phyloP scores from a whole-genome alignment of 140 eudicot genomes.

The Flaveria floridana region DNA sequence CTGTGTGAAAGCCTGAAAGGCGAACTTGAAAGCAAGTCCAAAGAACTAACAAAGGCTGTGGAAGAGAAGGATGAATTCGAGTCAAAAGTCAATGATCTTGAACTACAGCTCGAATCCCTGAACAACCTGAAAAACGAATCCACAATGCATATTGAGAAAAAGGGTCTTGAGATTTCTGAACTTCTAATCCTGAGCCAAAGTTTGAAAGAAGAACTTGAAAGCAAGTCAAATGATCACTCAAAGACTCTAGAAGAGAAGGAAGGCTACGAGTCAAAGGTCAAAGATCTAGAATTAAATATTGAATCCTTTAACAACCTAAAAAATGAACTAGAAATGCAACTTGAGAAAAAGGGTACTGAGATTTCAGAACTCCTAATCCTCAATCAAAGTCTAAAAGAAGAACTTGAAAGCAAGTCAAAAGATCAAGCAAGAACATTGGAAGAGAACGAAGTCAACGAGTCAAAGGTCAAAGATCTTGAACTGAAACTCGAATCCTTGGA shows the following conservation, averaged over 20 bases:
- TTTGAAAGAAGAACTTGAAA: slow-evolving; percentile 50
- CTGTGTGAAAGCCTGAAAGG: slow-evolving; percentile 39
- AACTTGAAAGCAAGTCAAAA: slow-evolving; percentile 48
- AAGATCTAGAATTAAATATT: slow-evolving; percentile 47
- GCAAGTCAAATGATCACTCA: slow-evolving; percentile 36
- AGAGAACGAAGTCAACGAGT: slow-evolving; percentile 35
- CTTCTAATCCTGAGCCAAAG: slow-evolving; percentile 32
- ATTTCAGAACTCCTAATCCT: slow-evolving; percentile 38
- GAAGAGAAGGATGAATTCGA: slow-evolving; percentile 41
- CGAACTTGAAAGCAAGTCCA: slow-evolving; percentile 41
- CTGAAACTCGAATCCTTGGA: slow-evolving; percentile 22
- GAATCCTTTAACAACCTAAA: slow-evolving; percentile 41
- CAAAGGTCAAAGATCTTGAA: slow-evolving; percentile 35
- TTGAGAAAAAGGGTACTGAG: slow-evolving; percentile 47
- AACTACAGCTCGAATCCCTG: slow-evolving; percentile 41
- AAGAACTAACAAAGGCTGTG: slow-evolving; percentile 30
- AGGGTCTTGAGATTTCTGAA: slow-evolving; percentile 44
- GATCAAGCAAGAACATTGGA: slow-evolving; percentile 29
- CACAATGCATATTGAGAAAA: slow-evolving; percentile 44
- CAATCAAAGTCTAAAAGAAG: slow-evolving; percentile 56
- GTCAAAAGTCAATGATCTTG: slow-evolving; percentile 41
- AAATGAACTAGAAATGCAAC: slow-evolving; percentile 41
- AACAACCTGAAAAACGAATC: slow-evolving; percentile 39
- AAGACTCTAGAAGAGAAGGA: slow-evolving; percentile 49
- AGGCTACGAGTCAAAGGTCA: slow-evolving; percentile 33